A percentile compares a stretch with the other conserved stretches of the same genome.
phyloP scores from a whole-genome alignment of 1,284 basidiomycete species.

The Tranzscheliella williamsii region DNA sequence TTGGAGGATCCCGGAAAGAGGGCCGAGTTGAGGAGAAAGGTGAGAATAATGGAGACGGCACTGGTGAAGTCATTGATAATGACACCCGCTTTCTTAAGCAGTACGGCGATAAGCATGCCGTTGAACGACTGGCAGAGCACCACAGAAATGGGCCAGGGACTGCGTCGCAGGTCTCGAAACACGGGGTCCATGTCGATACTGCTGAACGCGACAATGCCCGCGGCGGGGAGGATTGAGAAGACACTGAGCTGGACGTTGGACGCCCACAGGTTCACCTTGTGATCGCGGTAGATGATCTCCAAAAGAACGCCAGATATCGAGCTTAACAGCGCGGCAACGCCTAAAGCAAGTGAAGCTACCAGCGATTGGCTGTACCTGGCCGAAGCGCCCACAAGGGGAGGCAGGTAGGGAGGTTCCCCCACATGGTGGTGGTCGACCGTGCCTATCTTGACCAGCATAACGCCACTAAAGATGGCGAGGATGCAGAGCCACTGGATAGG shows the following conservation, averaged over 20 bases:
- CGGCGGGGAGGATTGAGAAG: conserved; percentile 25
- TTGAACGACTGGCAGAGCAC: conserved; percentile 14
- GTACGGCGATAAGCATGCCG: conserved; percentile 14
- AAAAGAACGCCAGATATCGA: conserved; percentile 15
- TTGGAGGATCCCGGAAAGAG: conserved; percentile 7
- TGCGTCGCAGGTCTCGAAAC: conserved; percentile 3
- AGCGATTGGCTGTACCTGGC: neutral
- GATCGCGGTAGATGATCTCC: conserved; percentile 28
- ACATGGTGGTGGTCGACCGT: conserved; percentile 1
- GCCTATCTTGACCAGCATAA: conserved; percentile 15
- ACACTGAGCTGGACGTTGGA: conserved; percentile 26
- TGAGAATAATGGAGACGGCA: conserved; percentile 13
- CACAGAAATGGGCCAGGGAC: conserved; percentile 10
- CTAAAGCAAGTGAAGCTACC: conserved; percentile 2
- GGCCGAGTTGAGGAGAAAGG: conserved; percentile 6
- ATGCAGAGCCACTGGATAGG: conserved; percentile 13
- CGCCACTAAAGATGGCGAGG: conserved; percentile 14
- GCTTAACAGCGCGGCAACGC: conserved; percentile 10
- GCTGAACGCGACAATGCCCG: conserved; percentile 2
- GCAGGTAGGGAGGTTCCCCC: neutral
- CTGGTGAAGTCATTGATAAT: conserved; percentile 14
- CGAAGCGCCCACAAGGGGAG: neutral
- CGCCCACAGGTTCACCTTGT: conserved; percentile 15
- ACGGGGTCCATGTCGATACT: conserved; percentile 3
- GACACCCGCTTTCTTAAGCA: conserved; percentile 23